Base-by-base conservation (phyloP, 169 alveolate species). In the Perkinsus olseni region DNA sequence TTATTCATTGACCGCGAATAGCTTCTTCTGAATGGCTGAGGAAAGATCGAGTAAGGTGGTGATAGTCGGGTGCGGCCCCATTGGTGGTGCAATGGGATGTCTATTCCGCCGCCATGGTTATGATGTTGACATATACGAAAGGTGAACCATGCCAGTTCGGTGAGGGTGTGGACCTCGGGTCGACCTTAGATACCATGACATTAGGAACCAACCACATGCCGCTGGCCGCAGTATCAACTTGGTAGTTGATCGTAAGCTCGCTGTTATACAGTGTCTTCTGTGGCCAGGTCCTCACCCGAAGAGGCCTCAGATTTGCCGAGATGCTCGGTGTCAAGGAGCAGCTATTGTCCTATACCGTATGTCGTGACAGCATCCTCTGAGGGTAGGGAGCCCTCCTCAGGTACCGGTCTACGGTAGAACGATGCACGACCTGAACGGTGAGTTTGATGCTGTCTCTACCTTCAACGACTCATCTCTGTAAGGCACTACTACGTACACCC, bases 291-390 rank as follows among this genome's bases (percentile, higher is more conserved):
- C 82, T 91, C 74, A 91, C 93, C 74, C 37, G 93, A n/a, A 8
- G 93, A 3, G 93, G 93, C 36, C 39, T 91, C 38, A 91, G 62
- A 37, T 48, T 62, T 21, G 93, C 93, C 0, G 93, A 91, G 74
- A 28, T 91, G 74, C 40, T 91, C 38, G 82, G 74, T 0, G 62
- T 91, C n/a, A 91, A 91, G 74, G 93, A 91, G 93, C 39, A 91
- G 13, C 39, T 91, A 31, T 8, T 39, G 8, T 62, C 82, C 8
- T 24, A 62, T 28, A 62, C 82, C 4, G 82, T 62, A 28, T 13
- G 82, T 62, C 34, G 36, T 28, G 82, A 0, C 34, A 28, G 13
- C 34, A 0, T 24, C 0, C 34, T 62, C 24, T 17, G 24, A 45
- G 62, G 82, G 34, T 62, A 3, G 36, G 31, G 3, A 3, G 50